Conservation (phyloP, 2,329 filamentous ascomycete genomes). For the Clarireedia homoeocarpa region DNA sequence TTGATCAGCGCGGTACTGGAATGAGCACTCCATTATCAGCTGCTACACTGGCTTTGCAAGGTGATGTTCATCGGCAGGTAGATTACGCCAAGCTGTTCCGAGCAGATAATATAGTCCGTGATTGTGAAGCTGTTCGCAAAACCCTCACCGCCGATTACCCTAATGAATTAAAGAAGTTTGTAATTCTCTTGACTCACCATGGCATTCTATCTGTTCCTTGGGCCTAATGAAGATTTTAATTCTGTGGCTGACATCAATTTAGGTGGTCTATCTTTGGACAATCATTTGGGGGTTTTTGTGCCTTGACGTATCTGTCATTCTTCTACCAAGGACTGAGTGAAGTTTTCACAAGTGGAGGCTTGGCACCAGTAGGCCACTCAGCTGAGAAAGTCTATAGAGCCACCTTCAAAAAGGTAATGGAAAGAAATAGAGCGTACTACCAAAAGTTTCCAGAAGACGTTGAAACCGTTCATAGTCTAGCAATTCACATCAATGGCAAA, state of each 20-base stretch:
- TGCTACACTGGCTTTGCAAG: conserved; percentile 58
- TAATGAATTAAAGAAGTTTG: conserved; percentile 61
- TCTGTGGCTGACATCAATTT: background rate
- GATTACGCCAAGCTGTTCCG: conserved; percentile 78
- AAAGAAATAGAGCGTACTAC: conserved; percentile 71
- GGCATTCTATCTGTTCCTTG: background rate
- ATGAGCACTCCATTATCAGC: conserved; percentile 74
- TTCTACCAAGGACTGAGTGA: conserved; percentile 72
- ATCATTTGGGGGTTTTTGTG: conserved; percentile 86
- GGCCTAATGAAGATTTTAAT: background rate
- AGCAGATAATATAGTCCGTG: conserved; percentile 82
- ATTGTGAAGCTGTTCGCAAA: conserved; percentile 78
- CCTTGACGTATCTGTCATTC: conserved; percentile 75
- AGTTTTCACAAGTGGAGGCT: conserved; percentile 75
- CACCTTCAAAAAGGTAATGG: conserved; percentile 59
- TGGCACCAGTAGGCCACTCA: conserved; percentile 65
- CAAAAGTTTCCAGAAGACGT: conserved; percentile 77
- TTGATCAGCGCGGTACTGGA: conserved; percentile 90
- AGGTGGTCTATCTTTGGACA: conserved; percentile 86
- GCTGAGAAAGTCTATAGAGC: conserved; percentile 69
- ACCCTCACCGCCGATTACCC: conserved; percentile 64
- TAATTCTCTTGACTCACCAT: background rate
- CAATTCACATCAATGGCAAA: conserved; percentile 44
- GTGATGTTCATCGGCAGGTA: conserved; percentile 59
- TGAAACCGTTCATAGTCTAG: conserved; percentile 46